Percentiles rank a stretch among this genome's conserved stretches.
phyloP scores from a whole-genome alignment of 2,329 filamentous ascomycete genomes.

The Anthostomella pinea region DNA sequence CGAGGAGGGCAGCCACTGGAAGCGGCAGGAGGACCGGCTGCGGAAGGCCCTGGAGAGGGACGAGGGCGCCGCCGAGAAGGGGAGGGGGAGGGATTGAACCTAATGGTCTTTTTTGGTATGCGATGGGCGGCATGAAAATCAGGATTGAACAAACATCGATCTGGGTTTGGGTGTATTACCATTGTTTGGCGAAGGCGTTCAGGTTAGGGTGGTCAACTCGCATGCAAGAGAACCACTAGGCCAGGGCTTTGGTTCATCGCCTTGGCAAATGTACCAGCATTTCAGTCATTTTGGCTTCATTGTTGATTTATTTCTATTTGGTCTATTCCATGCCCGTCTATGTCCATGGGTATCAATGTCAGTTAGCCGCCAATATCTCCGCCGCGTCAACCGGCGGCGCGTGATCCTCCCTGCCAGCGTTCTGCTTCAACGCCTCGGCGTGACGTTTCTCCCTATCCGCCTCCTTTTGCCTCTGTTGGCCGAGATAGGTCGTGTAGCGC shows the following conservation, averaged over 20 bases:
- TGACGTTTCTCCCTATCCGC: slow-evolving; percentile 41
- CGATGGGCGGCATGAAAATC: too few species aligned
- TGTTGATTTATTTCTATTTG: slow-evolving; percentile 6
- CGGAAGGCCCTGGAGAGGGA: slow-evolving; percentile 44
- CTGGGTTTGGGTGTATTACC: slow-evolving; percentile 15
- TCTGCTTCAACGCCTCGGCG: slow-evolving; percentile 42
- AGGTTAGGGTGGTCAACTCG: slow-evolving; percentile 2
- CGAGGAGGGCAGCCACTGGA: slow-evolving; percentile 83
- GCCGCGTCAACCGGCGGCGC: slow-evolving; percentile 50
- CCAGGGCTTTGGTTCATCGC: too few species aligned
- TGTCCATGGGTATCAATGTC: slow-evolving; percentile 28
- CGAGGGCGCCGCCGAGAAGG: slow-evolving; percentile 5
- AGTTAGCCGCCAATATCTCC: slow-evolving; percentile 58
- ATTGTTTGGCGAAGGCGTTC: slow-evolving; percentile 12
- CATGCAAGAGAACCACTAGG: neutral
- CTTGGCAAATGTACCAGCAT: too few species aligned
- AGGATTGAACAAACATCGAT: slow-evolving; percentile 8
- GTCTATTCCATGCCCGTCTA: slow-evolving; percentile 16
- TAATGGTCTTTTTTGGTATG: neutral
- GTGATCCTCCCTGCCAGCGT: slow-evolving; percentile 45
- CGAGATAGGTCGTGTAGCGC: slow-evolving; percentile 57
- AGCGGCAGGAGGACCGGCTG: slow-evolving; percentile 71
- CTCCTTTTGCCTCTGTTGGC: slow-evolving; percentile 48
- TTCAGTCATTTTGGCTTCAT: neutral
- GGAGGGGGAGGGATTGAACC: slow-evolving; percentile 5